Percentiles rank a stretch among this genome's conserved stretches.
Evolutionary conservation across 768 basidiomycete species (phyloP).

Genomic region (Russula sp.): DNA sequence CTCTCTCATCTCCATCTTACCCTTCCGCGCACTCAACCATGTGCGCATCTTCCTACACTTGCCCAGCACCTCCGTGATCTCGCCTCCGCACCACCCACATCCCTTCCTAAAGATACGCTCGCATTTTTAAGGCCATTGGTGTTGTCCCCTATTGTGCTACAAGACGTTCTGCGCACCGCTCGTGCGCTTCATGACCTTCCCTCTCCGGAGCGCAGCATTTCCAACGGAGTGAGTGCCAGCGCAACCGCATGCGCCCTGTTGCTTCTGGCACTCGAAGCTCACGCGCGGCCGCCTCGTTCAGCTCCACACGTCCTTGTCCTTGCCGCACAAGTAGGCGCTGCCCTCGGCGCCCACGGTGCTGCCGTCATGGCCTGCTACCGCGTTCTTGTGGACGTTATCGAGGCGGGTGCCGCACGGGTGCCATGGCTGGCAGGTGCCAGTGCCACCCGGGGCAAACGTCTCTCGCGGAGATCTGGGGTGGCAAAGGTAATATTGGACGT

Average conservation of each 20-base stretch:
- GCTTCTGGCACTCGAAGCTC: conserved; percentile 65
- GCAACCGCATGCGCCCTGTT: conserved; percentile 54
- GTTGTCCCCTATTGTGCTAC: conserved; percentile 23
- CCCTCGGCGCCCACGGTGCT: conserved; percentile 49
- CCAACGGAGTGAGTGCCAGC: conserved; percentile 17
- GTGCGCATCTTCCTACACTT: conserved; percentile 25
- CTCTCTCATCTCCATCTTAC: conserved; percentile 18
- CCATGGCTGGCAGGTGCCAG: conserved; percentile 61
- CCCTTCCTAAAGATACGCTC: conserved; percentile 7
- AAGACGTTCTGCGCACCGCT: conserved; percentile 38
- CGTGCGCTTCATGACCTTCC: conserved; percentile 39
- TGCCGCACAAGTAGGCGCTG: conserved; percentile 37
- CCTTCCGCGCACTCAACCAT: conserved; percentile 13
- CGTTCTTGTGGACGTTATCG: conserved; percentile 51
- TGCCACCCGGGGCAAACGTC: conserved; percentile 29
- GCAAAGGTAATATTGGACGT: conserved; percentile 65
- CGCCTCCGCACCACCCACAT: conserved; percentile 34
- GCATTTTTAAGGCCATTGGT: conserved; percentile 5
- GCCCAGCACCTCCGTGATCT: conserved; percentile 31
- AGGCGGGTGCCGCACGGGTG: conserved; percentile 52
- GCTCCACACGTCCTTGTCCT: conserved; percentile 5
- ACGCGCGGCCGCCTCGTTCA: conserved; percentile 32
- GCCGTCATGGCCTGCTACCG: conserved; percentile 65
- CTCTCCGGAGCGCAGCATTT: conserved; percentile 23
- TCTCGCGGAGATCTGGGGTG: conserved; percentile 55